Evolutionary conservation across 352 stramenopile species (phyloP), one percentile per base, ranked within the genome.

Genomic region (Globisporangium nunn): DNA sequence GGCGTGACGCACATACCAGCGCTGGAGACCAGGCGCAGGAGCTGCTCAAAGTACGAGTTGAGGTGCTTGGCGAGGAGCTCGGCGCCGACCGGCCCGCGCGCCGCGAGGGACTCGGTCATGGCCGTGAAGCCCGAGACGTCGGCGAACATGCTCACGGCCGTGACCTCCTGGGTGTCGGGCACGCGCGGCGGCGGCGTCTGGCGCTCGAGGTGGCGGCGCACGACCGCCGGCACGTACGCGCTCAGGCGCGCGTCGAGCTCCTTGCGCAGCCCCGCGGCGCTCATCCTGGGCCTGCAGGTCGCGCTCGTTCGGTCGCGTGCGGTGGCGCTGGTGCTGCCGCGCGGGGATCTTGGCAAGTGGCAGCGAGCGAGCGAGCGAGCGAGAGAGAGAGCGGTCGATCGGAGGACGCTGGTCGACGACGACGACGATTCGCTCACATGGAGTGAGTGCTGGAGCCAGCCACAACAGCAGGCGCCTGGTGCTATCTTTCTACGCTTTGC

Each of bases 61-160:
- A 98, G 61, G 66, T 97, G 83, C 53, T 86, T 91, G 23, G 70
- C 83, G 18, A 98, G 79, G 29, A 89, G 86, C 56, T 98, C 93
- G 10, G 91, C 90, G 15, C 92, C 91, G 5, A 88, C 71, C 6
- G 87, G 85, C 0, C 90, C 88, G 29, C 84, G 63, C 18, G 78
- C 83, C 44, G 88, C 90, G 52, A 98, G 82, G 44, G 78, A 90
- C 74, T 98, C 93, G 8, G 85, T 95, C 72, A 98, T 91, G 37
- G 83, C 80, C 28, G 93, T 98, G 73, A 98, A 98, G 30, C 93
- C 91, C 40, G 87, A 97, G 37, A 98, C 91, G 58, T 98, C 93
- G 30, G 88, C 91, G 60, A 98, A 98, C 73, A 98, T 91, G 57
- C 78, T 93, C 31, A 98, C 91, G 35, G 88, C 82, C 17, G 61